phyloP scores from a whole-genome alignment of 2,329 filamentous ascomycete species.

The Fusarium nurragi region DNA sequence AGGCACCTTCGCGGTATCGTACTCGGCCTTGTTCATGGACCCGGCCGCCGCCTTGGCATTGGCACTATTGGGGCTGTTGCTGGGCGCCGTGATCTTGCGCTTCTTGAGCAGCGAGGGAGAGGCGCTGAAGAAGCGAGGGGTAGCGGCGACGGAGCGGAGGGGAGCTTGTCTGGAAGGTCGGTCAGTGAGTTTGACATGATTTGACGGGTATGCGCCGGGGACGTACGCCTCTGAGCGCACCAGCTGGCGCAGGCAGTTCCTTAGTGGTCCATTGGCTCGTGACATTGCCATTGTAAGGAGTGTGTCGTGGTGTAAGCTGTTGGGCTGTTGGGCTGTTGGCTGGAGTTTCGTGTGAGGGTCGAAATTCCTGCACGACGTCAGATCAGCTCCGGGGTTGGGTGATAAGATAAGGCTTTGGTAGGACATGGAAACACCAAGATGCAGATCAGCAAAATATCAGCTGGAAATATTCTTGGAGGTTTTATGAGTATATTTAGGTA shows the following conservation, averaged over 20 bases:
- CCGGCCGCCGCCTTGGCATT: conserved; percentile 30
- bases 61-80: conserved; percentile 43
- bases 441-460: neutral
- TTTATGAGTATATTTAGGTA: no score
- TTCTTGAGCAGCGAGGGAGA: conserved; percentile 50
- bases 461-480: neutral
- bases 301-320: neutral
- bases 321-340: neutral
- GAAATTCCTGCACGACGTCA: conserved; percentile 43
- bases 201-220: neutral
- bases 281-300: conserved; percentile 35
- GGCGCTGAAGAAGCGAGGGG: conserved; percentile 46
- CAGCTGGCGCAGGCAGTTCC: conserved; percentile 38
- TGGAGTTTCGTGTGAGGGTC: conserved; percentile 3
- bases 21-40: conserved; percentile 30
- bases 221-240: conserved; percentile 40
- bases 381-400: conserved; percentile 22
- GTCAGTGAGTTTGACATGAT: conserved; percentile 29
- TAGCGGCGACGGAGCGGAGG: conserved; percentile 18
- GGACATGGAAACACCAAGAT: neutral
- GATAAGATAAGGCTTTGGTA: conserved; percentile 43
- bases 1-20: conserved; percentile 35
- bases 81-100: conserved; percentile 49
- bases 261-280: conserved; percentile 39
- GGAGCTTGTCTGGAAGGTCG: conserved; percentile 23